Evolutionary conservation across 1,139 yeast species (phyloP).

Genomic region (Chernovozyma aurita): DNA sequence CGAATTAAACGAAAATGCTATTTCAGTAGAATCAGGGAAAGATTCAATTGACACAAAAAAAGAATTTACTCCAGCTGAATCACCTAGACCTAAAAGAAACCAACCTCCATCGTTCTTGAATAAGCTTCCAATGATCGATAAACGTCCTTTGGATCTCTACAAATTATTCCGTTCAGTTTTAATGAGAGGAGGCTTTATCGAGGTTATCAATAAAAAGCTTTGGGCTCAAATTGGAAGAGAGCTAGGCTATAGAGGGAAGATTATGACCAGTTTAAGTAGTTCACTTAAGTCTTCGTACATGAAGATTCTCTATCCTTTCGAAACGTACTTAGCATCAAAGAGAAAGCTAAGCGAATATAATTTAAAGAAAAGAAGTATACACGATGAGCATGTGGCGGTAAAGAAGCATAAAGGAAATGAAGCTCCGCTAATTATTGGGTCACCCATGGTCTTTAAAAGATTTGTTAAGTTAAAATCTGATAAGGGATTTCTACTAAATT

Average conservation of each 20-base stretch:
- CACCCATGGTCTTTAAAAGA: constrained; percentile 42
- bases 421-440: constrained; percentile 38
- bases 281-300: constrained; percentile 59
- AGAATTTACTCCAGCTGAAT: not conserved
- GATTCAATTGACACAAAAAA: too few species aligned
- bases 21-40: too few species aligned
- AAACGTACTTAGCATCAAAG: constrained; percentile 16
- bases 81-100: not conserved
- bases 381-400: not conserved
- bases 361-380: constrained; percentile 3
- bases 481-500: constrained; percentile 48
- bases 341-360: constrained; percentile 8
- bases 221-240: constrained; percentile 75
- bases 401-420: not conserved
- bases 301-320: constrained; percentile 31
- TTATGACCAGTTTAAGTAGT: constrained; percentile 68
- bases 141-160: constrained; percentile 52
- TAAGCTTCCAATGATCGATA: constrained; percentile 51
- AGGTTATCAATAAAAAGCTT: constrained; percentile 49
- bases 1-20: too few species aligned
- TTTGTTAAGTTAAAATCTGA: constrained; percentile 39
- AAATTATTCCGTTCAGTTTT: constrained; percentile 47
- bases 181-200: constrained; percentile 54
- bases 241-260: constrained; percentile 66
- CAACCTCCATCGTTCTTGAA: constrained; percentile 11